phyloP scores from a whole-genome alignment of 441 rosid genomes.

The Adansonia madagascariensis region DNA sequence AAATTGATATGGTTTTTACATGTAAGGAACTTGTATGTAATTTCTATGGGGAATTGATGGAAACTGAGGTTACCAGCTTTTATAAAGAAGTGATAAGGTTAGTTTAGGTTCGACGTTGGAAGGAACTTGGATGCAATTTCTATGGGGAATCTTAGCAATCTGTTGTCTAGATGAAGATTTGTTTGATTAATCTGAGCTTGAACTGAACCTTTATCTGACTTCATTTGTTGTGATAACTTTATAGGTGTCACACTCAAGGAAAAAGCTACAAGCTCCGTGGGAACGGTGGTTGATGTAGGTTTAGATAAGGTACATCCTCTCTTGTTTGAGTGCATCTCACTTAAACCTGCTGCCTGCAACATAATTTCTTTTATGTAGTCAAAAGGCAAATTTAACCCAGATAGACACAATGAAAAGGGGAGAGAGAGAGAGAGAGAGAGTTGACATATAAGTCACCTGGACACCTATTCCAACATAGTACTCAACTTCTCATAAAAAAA shows the following conservation, averaged over 20 bases:
- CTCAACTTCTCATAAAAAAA: neutral
- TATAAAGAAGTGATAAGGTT: neutral
- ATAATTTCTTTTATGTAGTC: neutral
- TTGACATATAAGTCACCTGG: neutral
- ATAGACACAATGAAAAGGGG: neutral
- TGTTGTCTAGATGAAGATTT: neutral
- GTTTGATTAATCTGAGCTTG: neutral
- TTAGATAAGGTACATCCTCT: conserved; percentile 66
- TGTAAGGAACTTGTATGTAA: neutral
- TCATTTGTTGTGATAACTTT: conserved; percentile 32
- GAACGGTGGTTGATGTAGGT: conserved; percentile 87
- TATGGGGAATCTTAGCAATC: neutral
- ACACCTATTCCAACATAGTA: neutral
- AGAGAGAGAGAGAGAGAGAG: neutral
- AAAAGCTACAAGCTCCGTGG: conserved; percentile 47
- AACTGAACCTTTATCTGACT: neutral
- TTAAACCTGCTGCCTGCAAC: neutral
- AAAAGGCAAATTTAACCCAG: neutral
- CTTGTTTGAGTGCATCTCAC: conserved; percentile 9
- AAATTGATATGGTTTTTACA: neutral
- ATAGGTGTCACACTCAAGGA: conserved; percentile 75
- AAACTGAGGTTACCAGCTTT: neutral
- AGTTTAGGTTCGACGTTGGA: neutral
- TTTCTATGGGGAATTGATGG: neutral
- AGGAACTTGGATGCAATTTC: conserved; percentile 13